Percentiles rank a stretch among this genome's conserved stretches.
These are phyloP conservation scores for Cryomyces minteri DNA, from an alignment of 495 filamentous ascomycete species.

Conservation along the genomic window DNA sequence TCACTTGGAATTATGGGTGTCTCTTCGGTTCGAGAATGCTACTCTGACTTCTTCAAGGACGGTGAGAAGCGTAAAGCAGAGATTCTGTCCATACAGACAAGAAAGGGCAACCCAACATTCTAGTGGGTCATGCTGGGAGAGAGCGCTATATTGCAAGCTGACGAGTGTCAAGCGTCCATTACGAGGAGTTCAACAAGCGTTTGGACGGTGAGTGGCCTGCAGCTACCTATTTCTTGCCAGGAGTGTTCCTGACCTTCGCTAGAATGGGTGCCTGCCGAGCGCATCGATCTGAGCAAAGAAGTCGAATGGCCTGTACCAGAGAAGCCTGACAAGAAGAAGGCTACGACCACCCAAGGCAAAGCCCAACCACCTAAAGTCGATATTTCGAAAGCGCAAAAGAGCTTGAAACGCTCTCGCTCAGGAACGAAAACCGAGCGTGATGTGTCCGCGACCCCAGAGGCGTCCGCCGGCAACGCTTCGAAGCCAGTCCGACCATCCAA, in stretches of 20 bases:
- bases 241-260: neutral
- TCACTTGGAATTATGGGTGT: neutral
- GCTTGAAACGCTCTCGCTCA: constrained; percentile 30
- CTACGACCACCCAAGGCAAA: constrained; percentile 18
- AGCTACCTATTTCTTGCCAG: neutral
- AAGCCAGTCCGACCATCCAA: constrained; percentile 32
- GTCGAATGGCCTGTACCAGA: constrained; percentile 65
- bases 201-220: constrained; percentile 41
- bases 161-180: constrained; percentile 49
- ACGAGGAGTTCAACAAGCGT: constrained; percentile 98
- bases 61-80: constrained; percentile 79
- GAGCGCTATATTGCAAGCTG: neutral
- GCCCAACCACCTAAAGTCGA: constrained; percentile 20
- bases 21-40: neutral
- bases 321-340: constrained; percentile 48
- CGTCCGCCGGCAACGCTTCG: constrained; percentile 27
- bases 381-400: constrained; percentile 34
- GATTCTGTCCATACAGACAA: constrained; percentile 72
- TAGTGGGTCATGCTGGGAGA: constrained; percentile 32
- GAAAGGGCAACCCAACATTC: constrained; percentile 67
- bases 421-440: constrained; percentile 31
- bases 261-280: constrained; percentile 71
- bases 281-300: constrained; percentile 64
- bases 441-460: constrained; percentile 37
- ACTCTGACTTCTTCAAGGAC: constrained; percentile 31